These are phyloP conservation scores for Pelargonium australe DNA, from an alignment of 441 rosid genomes.

Conservation along the genomic window DNA sequence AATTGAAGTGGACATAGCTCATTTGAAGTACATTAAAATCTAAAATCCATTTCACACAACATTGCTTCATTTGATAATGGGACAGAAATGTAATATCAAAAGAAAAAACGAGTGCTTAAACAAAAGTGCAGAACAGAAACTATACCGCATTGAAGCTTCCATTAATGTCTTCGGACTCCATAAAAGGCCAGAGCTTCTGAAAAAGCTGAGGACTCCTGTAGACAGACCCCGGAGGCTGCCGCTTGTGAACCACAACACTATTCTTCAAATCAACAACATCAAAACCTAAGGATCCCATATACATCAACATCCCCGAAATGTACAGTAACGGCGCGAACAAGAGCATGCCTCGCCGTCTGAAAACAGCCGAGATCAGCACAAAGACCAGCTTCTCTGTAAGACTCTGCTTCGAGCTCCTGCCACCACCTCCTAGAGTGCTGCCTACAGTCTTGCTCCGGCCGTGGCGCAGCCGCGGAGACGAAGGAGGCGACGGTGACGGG, in stretches of 20 bases:
- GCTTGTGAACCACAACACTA: constrained; percentile 45
- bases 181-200: constrained; percentile 67
- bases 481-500: constrained; percentile 57
- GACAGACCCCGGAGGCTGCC: constrained; percentile 65
- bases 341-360: constrained; percentile 64
- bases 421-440: constrained; percentile 22
- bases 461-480: constrained; percentile 71
- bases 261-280: constrained; percentile 59
- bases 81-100: too few species aligned
- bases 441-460: constrained; percentile 34
- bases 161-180: constrained; percentile 60
- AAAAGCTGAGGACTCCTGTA: constrained; percentile 88
- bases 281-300: constrained; percentile 78
- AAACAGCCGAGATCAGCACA: constrained; percentile 46
- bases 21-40: too few species aligned
- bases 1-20: too few species aligned
- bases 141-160: constrained; percentile 58
- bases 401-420: constrained; percentile 37
- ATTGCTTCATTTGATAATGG: too few species aligned
- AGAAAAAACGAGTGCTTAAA: too few species aligned
- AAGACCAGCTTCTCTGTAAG: constrained; percentile 47
- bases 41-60: too few species aligned
- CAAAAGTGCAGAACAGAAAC: not conserved
- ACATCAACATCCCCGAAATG: constrained; percentile 71
- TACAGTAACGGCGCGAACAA: constrained; percentile 83